phyloP scores from a whole-genome alignment of 768 basidiomycete species.

The Mycena epipterygia region DNA sequence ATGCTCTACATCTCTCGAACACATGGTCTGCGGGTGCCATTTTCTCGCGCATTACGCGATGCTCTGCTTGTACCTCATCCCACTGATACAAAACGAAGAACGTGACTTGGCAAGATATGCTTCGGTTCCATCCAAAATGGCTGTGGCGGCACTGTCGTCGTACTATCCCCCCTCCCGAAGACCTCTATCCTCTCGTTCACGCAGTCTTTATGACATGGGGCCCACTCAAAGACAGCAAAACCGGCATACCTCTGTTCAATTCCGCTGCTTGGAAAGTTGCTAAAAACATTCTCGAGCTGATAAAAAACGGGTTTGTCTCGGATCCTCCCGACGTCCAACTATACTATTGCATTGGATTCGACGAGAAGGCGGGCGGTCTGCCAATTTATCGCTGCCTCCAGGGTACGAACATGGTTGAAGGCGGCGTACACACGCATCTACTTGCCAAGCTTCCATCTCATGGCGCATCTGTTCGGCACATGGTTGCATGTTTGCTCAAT shows the following conservation, averaged over 20 bases:
- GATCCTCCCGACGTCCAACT: conserved; percentile 37
- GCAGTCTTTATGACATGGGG: conserved; percentile 48
- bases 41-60: conserved; percentile 36
- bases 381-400: conserved; percentile 45
- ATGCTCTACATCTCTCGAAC: conserved; percentile 33
- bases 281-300: conserved; percentile 45
- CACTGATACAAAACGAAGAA: conserved; percentile 30
- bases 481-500: neutral
- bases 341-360: conserved; percentile 5
- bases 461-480: conserved; percentile 2
- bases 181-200: conserved; percentile 43
- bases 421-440: conserved; percentile 51
- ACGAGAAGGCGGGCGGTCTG: conserved; percentile 35
- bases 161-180: conserved; percentile 49
- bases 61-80: conserved; percentile 36
- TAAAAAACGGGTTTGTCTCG: conserved; percentile 39
- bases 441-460: conserved; percentile 4
- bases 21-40: conserved; percentile 36
- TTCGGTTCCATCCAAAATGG: conserved; percentile 36
- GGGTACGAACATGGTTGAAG: conserved; percentile 51
- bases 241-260: conserved; percentile 47
- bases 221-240: conserved; percentile 47
- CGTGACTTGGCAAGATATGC: neutral
- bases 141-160: conserved; percentile 42
- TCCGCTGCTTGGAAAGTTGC: conserved; percentile 45